Evolutionary conservation across 257 asterid genomes (phyloP), one percentile per base, ranked within the genome.

Genomic region (Nicotiana tomentosiformis): DNA sequence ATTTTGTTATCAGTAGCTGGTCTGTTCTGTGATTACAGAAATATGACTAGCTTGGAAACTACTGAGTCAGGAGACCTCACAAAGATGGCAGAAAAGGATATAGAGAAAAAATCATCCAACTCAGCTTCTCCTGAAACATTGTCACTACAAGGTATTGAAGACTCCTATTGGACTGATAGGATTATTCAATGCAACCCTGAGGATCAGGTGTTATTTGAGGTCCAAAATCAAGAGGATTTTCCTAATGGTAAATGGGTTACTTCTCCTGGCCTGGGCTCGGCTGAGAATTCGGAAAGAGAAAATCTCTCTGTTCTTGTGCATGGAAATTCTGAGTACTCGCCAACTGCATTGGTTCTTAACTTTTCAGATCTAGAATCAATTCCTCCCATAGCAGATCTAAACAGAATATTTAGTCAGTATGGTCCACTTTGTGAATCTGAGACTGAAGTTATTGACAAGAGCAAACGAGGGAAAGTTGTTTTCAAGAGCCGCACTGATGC

Each of bases 161-260:
- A 91, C 87, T 86, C 92, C 0, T 91, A 89, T 86, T 94, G 97
- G 97, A 90, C 93, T 1, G 95, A 91, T 82, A 88, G 90, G 86
- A 84, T 87, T 55, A 91, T 91, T 51, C 87, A 89, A 77, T 66
- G 80, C 77, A 60, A 84, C 83, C 82, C 86, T 26, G 91, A 82
- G 66, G 92, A 88, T 70, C 92, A 26, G 46, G 86, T 83, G 51
- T 43, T 87, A 64, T 83, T 83, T 81, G 86, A 84, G 82, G 78
- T 30, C 65, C 77, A 81, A 61, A 39, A 51, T 16, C 83, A 77
- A 61, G 84, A 64, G 82, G 87, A 33, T 70, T 69, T 12, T 77
- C 39, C 74, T 51, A 55, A 51, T 77, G 78, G 78, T 77, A 84
- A 84, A 66, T 77, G 68, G 64, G 90, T 84, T 43, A 84, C 62